Conservation (phyloP, 2,329 filamentous ascomycete genomes). For the Aspergillus sp. region DNA sequence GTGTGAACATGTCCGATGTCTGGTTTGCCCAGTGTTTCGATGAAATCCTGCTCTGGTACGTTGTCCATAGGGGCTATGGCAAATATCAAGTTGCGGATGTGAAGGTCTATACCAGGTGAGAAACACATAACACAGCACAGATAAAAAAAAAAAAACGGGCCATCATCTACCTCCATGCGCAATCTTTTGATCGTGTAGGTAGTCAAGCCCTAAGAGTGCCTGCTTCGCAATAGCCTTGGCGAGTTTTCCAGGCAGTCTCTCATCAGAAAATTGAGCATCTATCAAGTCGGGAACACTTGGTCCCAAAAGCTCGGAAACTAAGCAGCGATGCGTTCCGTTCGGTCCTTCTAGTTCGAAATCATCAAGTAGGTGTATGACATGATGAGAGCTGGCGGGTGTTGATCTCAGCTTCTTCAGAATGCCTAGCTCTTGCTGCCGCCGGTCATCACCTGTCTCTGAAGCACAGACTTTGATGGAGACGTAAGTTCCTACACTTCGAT, state of each 20-base stretch:
- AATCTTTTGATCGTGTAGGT: slow-evolving; percentile 40
- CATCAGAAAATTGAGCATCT: slow-evolving; percentile 29
- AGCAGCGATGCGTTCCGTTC: slow-evolving; percentile 46
- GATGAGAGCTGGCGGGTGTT: slow-evolving; percentile 12
- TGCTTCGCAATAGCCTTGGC: slow-evolving; percentile 44
- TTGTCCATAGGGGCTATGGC: slow-evolving; percentile 15
- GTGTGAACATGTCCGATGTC: slow-evolving; percentile 22
- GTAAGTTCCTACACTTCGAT: slow-evolving; percentile 19
- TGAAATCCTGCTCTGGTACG: slow-evolving; percentile 16
- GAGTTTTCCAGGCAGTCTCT: slow-evolving; percentile 40
- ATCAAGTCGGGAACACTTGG: slow-evolving; percentile 39
- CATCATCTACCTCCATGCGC: slow-evolving; percentile 36
- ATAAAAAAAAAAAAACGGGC: background rate
- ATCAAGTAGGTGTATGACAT: slow-evolving; percentile 38
- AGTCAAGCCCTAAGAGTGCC: slow-evolving; percentile 34
- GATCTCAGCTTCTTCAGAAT: slow-evolving; percentile 13
- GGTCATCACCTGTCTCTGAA: slow-evolving; percentile 12
- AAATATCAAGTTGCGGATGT: slow-evolving; percentile 28
- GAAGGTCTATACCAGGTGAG: slow-evolving; percentile 22
- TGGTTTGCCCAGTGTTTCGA: slow-evolving; percentile 23
- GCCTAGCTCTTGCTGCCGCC: slow-evolving; percentile 16
- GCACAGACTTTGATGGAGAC: slow-evolving; percentile 24
- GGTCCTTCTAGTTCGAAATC: slow-evolving; percentile 40
- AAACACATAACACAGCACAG: slow-evolving; percentile 7
- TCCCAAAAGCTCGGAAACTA: slow-evolving; percentile 43